phyloP scores from a whole-genome alignment of 2,329 filamentous ascomycete species.

The Karstenula rhodostoma region DNA sequence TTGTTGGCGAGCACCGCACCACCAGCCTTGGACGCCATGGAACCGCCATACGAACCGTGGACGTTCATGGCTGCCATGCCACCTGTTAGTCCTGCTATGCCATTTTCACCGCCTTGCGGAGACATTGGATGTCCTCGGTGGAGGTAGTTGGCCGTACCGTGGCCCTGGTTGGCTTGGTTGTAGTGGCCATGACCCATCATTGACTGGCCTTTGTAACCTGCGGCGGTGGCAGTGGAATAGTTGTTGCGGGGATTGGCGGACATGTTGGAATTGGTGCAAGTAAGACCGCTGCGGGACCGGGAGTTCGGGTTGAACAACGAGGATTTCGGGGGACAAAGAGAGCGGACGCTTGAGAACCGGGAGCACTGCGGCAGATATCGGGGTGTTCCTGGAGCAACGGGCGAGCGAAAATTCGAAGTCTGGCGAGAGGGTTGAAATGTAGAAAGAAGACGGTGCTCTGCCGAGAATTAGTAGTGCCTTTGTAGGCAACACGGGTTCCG shows the following conservation, averaged over 20 bases:
- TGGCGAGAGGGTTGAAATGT: conserved; percentile 39
- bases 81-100: conserved; percentile 44
- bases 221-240: conserved; percentile 31
- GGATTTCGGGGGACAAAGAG: conserved; percentile 1
- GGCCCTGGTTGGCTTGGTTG: conserved; percentile 36
- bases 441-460: conserved; percentile 43
- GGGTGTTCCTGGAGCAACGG: not conserved
- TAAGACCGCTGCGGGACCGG: conserved; percentile 8
- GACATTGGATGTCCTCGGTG: conserved; percentile 47
- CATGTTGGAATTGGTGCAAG: conserved; percentile 28
- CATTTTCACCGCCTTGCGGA: conserved; percentile 36
- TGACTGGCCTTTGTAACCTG: conserved; percentile 43
- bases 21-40: conserved; percentile 42
- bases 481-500: not conserved
- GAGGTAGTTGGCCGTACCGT: conserved; percentile 44
- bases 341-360: not conserved
- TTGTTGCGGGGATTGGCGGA: conserved; percentile 42
- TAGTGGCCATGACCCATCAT: conserved; percentile 39
- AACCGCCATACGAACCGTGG: conserved; percentile 44
- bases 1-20: conserved; percentile 41
- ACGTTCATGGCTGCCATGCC: conserved; percentile 48
- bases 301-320: not conserved
- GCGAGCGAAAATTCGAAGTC: not conserved
- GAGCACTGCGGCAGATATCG: not conserved
- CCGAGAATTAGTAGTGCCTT: conserved; percentile 20